Conservation (phyloP, 768 basidiomycete genomes). For the Sporobolomyces roseus region DNA sequence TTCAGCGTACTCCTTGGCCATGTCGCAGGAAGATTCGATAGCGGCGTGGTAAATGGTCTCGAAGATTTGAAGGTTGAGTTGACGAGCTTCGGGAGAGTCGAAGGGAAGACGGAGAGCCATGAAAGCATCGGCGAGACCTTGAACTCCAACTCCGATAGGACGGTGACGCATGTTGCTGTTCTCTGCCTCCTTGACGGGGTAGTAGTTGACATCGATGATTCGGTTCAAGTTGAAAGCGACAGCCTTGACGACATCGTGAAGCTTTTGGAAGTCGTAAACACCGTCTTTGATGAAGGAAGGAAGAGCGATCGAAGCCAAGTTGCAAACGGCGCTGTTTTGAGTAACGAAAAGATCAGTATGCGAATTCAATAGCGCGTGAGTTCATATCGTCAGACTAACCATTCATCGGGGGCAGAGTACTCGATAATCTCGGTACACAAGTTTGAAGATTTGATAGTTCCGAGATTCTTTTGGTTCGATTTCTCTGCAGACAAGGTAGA, state of each 20-base stretch:
- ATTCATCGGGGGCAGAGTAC: constrained; percentile 86
- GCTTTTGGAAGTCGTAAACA: constrained; percentile 84
- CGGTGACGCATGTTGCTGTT: constrained; percentile 95
- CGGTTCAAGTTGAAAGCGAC: constrained; percentile 88
- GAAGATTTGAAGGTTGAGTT: constrained; percentile 91
- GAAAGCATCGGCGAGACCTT: constrained; percentile 96
- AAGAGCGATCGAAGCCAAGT: constrained; percentile 91
- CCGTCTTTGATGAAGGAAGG: constrained; percentile 70
- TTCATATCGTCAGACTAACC: constrained; percentile 7
- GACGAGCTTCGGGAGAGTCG: constrained; percentile 77
- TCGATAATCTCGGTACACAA: constrained; percentile 98
- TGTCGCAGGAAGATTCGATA: constrained; percentile 80
- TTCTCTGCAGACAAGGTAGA: constrained; percentile 67
- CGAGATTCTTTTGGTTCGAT: constrained; percentile 97
- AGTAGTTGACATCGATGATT: constrained; percentile 92
- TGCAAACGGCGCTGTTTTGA: constrained; percentile 71
- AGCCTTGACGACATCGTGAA: constrained; percentile 82
- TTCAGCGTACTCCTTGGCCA: constrained; percentile 57
- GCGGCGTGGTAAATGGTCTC: constrained; percentile 98
- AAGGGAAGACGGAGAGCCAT: constrained; percentile 96
- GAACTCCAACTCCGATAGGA: constrained; percentile 94
- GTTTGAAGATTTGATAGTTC: constrained; percentile 98
- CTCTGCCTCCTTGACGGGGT: constrained; percentile 85
- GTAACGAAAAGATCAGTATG: too few relatives aligned
- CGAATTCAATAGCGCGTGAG: too few relatives aligned